Evolutionary conservation across 768 basidiomycete species (phyloP).

Genomic region (Cyclocybe aegerita): DNA sequence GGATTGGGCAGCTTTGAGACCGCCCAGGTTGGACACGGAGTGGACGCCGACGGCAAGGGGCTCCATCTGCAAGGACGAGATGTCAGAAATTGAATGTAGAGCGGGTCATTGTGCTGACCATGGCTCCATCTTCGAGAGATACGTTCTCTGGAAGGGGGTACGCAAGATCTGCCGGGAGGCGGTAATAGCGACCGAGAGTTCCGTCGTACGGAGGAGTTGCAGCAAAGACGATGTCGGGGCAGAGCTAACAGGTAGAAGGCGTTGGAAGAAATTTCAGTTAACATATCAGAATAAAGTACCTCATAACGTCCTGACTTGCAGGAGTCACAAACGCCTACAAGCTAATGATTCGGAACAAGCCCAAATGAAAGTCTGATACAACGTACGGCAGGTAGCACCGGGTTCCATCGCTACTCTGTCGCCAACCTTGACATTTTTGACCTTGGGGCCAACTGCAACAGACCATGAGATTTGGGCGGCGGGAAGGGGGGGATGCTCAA

Average conservation of each 20-base stretch:
- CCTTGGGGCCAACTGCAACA: slow-evolving; percentile 65
- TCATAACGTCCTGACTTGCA: slow-evolving; percentile 87
- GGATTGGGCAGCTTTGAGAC: slow-evolving; percentile 69
- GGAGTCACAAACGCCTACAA: slow-evolving; percentile 60
- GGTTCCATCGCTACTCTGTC: slow-evolving; percentile 93
- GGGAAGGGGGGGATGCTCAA: neutral
- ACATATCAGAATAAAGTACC: slow-evolving; percentile 35
- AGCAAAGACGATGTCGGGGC: slow-evolving; percentile 83
- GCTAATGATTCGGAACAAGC: slow-evolving; percentile 1
- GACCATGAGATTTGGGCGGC: neutral
- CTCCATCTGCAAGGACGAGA: slow-evolving; percentile 64
- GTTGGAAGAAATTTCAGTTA: neutral
- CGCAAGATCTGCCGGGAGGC: slow-evolving; percentile 80
- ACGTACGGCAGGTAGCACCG: slow-evolving; percentile 75
- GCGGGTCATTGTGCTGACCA: slow-evolving; percentile 49
- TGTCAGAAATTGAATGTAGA: neutral
- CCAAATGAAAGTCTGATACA: neutral
- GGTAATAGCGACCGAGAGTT: slow-evolving; percentile 85
- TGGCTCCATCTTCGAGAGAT: slow-evolving; percentile 90
- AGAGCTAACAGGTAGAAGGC: slow-evolving; percentile 46
- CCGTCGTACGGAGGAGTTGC: slow-evolving; percentile 95
- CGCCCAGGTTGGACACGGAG: slow-evolving; percentile 76
- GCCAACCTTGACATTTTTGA: slow-evolving; percentile 75
- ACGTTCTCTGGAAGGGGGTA: slow-evolving; percentile 83
- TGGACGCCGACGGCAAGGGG: slow-evolving; percentile 93